phyloP scores from a whole-genome alignment of 768 basidiomycete species.

The Suillus subalutaceus region DNA sequence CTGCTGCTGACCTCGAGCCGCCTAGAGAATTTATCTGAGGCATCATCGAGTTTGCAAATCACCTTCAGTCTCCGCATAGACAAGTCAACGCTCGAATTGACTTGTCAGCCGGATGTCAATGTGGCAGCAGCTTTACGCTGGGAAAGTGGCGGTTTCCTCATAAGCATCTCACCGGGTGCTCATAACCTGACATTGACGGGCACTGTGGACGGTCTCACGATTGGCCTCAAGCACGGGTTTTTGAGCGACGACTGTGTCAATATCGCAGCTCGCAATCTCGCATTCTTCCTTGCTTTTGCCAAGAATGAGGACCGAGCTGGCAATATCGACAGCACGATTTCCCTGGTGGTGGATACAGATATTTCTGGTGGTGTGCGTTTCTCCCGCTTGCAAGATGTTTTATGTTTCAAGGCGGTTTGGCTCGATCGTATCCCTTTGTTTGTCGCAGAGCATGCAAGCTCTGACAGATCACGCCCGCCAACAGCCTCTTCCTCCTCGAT shows the following conservation, averaged over 20 bases:
- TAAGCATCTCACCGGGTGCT: constrained; percentile 76
- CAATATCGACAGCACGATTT: constrained; percentile 55
- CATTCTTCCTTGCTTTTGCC: constrained; percentile 74
- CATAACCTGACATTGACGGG: constrained; percentile 76
- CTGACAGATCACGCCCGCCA: constrained; percentile 20
- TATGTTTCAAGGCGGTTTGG: constrained; percentile 97
- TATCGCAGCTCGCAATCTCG: constrained; percentile 80
- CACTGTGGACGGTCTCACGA: constrained; percentile 77
- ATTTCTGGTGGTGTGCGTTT: constrained; percentile 79
- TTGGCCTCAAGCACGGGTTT: constrained; percentile 84
- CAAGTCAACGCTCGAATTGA: constrained; percentile 81
- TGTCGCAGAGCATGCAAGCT: constrained; percentile 40
- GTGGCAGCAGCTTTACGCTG: constrained; percentile 89
- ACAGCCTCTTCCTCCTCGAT: constrained; percentile 18
- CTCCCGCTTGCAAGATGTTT: constrained; percentile 86
- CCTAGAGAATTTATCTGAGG: constrained; percentile 20
- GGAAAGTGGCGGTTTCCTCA: constrained; percentile 92
- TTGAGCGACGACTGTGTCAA: constrained; percentile 81
- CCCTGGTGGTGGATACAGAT: constrained; percentile 83
- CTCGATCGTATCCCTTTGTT: constrained; percentile 84
- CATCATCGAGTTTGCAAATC: constrained; percentile 61
- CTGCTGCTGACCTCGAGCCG: constrained; percentile 23
- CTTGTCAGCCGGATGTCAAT: constrained; percentile 90
- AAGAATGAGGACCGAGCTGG: constrained; percentile 45
- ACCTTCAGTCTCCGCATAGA: constrained; percentile 92